Conservation (phyloP, 2,329 filamentous ascomycete species). For the Fonsecaea multimorphosa region DNA sequence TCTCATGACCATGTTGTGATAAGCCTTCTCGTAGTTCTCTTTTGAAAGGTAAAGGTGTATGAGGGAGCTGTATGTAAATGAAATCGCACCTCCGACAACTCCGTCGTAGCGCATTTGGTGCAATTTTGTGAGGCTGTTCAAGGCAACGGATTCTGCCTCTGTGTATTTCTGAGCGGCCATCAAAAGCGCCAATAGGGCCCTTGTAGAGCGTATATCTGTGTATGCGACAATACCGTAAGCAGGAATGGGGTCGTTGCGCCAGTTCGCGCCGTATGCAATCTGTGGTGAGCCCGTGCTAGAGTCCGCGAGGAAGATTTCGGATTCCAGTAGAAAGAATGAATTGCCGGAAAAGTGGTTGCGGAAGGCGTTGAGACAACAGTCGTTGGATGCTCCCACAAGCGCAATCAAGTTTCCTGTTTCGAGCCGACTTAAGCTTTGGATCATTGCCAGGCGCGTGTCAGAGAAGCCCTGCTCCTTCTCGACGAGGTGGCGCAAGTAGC, state of each 20-base stretch:
- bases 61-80: conserved; percentile 14
- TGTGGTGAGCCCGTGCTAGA: neutral
- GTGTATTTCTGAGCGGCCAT: conserved; percentile 6
- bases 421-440: conserved; percentile 6
- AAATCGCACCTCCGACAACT: conserved; percentile 7
- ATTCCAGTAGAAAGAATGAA: conserved; percentile 18
- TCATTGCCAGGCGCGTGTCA: neutral
- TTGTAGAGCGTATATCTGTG: neutral
- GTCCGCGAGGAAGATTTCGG: conserved; percentile 6
- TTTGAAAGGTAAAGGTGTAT: conserved; percentile 14
- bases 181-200: conserved; percentile 12
- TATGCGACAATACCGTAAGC: neutral
- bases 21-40: conserved; percentile 20
- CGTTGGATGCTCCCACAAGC: neutral
- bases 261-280: neutral
- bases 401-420: conserved; percentile 1
- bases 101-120: conserved; percentile 8
- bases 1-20: conserved; percentile 1
- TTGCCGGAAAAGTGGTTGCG: neutral
- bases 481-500: conserved; percentile 4
- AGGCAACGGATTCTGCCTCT: conserved; percentile 11
- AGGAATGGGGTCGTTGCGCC: neutral
- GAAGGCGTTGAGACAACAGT: conserved; percentile 1
- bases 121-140: conserved; percentile 4
- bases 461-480: neutral